A percentile compares a stretch with the other conserved stretches of the same genome.
Evolutionary conservation across 2,329 filamentous ascomycete species (phyloP).

Genomic region (Xylaria sp.): DNA sequence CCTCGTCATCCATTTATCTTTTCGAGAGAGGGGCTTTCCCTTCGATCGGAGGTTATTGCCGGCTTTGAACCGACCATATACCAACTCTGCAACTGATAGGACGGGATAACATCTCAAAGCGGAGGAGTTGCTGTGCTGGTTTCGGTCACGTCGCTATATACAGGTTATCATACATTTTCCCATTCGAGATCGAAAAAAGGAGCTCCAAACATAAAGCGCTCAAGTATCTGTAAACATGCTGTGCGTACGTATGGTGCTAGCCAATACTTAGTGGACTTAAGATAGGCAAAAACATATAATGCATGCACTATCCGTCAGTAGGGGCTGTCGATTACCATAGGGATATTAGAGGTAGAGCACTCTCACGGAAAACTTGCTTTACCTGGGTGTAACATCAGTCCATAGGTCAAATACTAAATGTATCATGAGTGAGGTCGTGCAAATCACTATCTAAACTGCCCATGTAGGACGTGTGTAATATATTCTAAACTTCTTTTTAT

Average conservation of each 20-base stretch:
- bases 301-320: slow-evolving; percentile 9
- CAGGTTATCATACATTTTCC: slow-evolving; percentile 10
- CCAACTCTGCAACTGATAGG: slow-evolving; percentile 11
- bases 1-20: slow-evolving; percentile 5
- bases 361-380: not conserved
- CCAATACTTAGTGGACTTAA: not conserved
- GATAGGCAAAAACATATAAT: not conserved
- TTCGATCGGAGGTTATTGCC: slow-evolving; percentile 25
- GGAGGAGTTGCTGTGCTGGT: slow-evolving; percentile 11
- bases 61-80: slow-evolving; percentile 5
- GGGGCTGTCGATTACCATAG: not conserved
- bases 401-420: not conserved
- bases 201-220: not conserved
- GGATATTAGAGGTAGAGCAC: not conserved
- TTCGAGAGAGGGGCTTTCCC: slow-evolving; percentile 4
- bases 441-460: not conserved
- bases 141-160: slow-evolving; percentile 9
- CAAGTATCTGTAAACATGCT: not conserved
- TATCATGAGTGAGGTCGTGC: not conserved
- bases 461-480: not conserved
- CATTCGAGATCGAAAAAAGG: not conserved
- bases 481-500: slow-evolving; percentile 5
- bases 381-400: not conserved
- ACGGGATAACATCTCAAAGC: not conserved
- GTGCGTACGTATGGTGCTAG: not conserved